Base-by-base conservation (phyloP, 139 green algal species). In the Axilococcus clingmanii region DNA sequence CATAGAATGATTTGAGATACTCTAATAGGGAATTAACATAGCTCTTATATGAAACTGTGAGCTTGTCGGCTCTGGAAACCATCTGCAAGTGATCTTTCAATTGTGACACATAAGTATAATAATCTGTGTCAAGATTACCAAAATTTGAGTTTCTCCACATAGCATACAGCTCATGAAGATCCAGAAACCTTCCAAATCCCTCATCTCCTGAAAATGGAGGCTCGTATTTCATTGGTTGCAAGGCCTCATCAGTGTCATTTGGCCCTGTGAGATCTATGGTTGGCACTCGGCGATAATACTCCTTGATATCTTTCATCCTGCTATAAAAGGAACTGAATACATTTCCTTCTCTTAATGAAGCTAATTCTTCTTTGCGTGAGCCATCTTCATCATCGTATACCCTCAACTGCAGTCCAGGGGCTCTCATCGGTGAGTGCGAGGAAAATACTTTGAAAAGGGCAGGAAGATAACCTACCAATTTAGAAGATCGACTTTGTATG, bases 1-100 rank as follows among this genome's bases (percentile, higher is more conserved):
- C 58, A 45, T 95, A 83, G 61, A 99, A 99, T 8, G 41, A 69
- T 38, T 68, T 42, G 23, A 99, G 72, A 66, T 99, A 99, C 16
- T 9, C 61, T 23, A 86, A 35, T 61, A 95, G 59, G 2, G 25
- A 59, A 32, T 62, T 12, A 37, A 83, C 47, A 71, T 91, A 94
- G 5, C 79, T 54, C 57, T 75, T 81, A 70, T 85, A 93, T 5
- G 68, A 43, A 17, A 65, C 63, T n/a, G 34, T 36, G 16, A 76
- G 47, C 6, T 72, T 41, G 28, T 79, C 69, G 2, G 42, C 19
- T 2, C 57, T 34, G 9, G 9, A 12, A 20, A 89, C 42, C 9
- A 42, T 38, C 17, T 25, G 38, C 51, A 87, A 86, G 25, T 75
- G 41, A 9, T 30, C 63, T 5, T 52, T 27, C 7, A 91, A 9